Evolutionary conservation across 2,329 filamentous ascomycete species (phyloP), one percentile per base, ranked within the genome.

Genomic region (Hypoxylon sp.): DNA sequence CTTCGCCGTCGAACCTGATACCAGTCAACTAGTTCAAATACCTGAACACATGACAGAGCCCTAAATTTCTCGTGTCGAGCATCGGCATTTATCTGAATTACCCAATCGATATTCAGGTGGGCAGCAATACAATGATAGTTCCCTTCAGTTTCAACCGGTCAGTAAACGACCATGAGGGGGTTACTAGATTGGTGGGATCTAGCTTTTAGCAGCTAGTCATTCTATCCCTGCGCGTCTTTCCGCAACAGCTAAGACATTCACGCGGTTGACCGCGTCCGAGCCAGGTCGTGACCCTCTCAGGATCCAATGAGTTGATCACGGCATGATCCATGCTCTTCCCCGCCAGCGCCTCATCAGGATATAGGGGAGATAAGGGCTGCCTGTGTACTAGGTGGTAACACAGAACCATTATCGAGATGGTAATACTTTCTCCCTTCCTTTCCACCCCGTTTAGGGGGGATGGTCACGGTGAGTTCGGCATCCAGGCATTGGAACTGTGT

Each of bases 191-290:
- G 35, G 57, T 57, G 27, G 56, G 50, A 64, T 68, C 55, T 61
- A 58, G 46, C 40, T 51, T 35, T 30, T 33, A 55, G 20, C 51
- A 58, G 40, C 35, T 53, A 35, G 61, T 31, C 40, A 64, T 59
- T 54, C 30, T 46, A 71, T 68, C 70, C 70, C 68, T 72, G 68
- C 68, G 57, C 68, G 54, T 64, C 67, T 65, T 68, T 67, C 57
- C 65, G 58, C 56, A 69, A 69, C 66, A 64, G 46, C 59, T 54
- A 72, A 71, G 65, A 69, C 61, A 65, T 62, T 46, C 37, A 68
- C 63, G 63, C 66, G 68, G 68, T 65, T 63, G 53, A 67, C 68
- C 65, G 63, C 68, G 70, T 72, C 60, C 62, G 44, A 63, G 57
- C 55, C 59, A 61, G 42, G 25, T 44, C 59, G 51, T 10, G 57